Conservation (phyloP, 768 basidiomycete species). For the Calvatia gigantea region DNA sequence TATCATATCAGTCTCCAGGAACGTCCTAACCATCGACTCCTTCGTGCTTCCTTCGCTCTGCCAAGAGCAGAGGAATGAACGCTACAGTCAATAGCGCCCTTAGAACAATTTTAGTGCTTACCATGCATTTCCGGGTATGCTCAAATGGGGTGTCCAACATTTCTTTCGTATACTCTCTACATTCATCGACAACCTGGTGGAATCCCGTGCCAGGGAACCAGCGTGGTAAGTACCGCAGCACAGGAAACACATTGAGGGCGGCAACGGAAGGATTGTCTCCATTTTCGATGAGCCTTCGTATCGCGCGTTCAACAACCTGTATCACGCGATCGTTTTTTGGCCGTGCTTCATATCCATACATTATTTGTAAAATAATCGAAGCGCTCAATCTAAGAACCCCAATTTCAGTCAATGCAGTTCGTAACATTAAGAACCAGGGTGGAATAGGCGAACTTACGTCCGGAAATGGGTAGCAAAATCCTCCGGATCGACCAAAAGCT, state of each 20-base stretch:
- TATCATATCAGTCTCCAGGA: slow-evolving; percentile 6
- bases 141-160: slow-evolving; percentile 21
- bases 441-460: not conserved
- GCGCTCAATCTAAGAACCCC: not conserved
- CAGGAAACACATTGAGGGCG: slow-evolving; percentile 23
- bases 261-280: slow-evolving; percentile 19
- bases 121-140: slow-evolving; percentile 18
- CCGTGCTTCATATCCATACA: slow-evolving; percentile 29
- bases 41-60: slow-evolving; percentile 11
- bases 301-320: slow-evolving; percentile 16
- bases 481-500: not conserved
- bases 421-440: not conserved
- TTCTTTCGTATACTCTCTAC: slow-evolving; percentile 11
- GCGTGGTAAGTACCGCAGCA: slow-evolving; percentile 22
- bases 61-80: not conserved
- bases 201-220: slow-evolving; percentile 32
- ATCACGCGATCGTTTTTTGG: slow-evolving; percentile 22
- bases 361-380: slow-evolving; percentile 13
- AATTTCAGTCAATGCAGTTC: too few species aligned
- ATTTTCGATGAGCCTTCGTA: slow-evolving; percentile 16
- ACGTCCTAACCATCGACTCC: slow-evolving; percentile 4
- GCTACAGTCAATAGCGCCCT: not conserved
- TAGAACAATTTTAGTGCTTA: slow-evolving; percentile 7
- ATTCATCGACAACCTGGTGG: slow-evolving; percentile 16
- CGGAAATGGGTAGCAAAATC: slow-evolving; percentile 5